Conservation (phyloP, 116 monocot genomes). For the Iris pallida region DNA sequence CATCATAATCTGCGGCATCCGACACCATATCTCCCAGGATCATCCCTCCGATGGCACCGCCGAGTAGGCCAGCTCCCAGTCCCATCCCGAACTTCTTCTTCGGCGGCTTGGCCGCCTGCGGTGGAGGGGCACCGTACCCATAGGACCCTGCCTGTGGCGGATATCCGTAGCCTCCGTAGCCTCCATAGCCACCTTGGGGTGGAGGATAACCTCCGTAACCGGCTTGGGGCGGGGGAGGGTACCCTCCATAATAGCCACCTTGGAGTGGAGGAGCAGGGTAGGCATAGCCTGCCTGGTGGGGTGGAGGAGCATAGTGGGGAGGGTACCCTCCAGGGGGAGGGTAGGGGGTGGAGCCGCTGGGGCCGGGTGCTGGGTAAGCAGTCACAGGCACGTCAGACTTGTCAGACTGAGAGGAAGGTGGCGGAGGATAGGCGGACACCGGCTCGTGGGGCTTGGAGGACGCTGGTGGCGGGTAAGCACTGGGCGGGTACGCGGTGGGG, state of each 20-base stretch:
- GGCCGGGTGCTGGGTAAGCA: conserved; percentile 20
- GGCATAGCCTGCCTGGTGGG: conserved; percentile 2
- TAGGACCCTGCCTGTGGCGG: conserved; percentile 10
- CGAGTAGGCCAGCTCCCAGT: conserved; percentile 54
- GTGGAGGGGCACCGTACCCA: conserved; percentile 19
- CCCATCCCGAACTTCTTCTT: conserved; percentile 29
- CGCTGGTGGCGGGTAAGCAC: too few species aligned
- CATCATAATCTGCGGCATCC: conserved; percentile 23
- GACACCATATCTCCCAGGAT: conserved; percentile 47
- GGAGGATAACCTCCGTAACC: conserved; percentile 8
- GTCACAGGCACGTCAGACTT: conserved; percentile 18
- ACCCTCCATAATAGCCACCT: neutral
- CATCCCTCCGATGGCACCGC: conserved; percentile 54
- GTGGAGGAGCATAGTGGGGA: neutral
- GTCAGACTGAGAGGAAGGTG: neutral
- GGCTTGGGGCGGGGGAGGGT: conserved; percentile 1
- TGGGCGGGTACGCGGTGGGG: neutral
- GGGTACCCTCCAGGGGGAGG: conserved; percentile 6
- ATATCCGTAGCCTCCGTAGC: neutral
- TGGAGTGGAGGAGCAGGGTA: conserved; percentile 2
- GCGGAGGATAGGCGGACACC: conserved; percentile 14
- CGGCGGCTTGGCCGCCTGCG: neutral
- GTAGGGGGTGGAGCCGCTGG: neutral
- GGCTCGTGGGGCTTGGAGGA: conserved; percentile 13
- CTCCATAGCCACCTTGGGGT: too few species aligned